phyloP scores from a whole-genome alignment of 257 asterid species.

The Ballota nigra region DNA sequence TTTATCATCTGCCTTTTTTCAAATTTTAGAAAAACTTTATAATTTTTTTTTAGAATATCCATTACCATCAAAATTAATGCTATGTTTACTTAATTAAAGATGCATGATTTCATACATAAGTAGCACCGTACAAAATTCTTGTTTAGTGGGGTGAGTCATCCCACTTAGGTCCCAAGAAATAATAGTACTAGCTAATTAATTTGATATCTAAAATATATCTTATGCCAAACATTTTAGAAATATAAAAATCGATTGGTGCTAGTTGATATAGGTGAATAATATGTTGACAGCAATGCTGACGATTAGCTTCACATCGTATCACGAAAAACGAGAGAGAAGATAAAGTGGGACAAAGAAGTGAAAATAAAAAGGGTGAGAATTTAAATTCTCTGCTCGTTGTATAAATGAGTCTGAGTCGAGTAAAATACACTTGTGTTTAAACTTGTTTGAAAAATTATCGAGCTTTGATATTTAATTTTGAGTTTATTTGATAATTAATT shows the following conservation, averaged over 20 bases:
- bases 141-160: background rate
- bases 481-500: too few relatives aligned
- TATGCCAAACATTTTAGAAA: background rate
- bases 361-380: too few relatives aligned
- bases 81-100: background rate
- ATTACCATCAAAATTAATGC: background rate
- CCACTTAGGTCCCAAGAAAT: background rate
- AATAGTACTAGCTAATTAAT: background rate
- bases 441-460: too few relatives aligned
- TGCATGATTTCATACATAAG: background rate
- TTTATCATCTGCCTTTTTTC: too few relatives aligned
- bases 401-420: too few relatives aligned
- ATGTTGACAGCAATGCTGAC: background rate
- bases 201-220: background rate
- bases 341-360: too few relatives aligned
- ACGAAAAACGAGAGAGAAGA: background rate
- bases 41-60: too few relatives aligned
- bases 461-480: too few relatives aligned
- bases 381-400: too few relatives aligned
- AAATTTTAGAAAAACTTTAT: too few relatives aligned
- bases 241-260: background rate
- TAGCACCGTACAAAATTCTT: background rate
- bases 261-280: background rate
- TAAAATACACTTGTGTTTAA: too few relatives aligned
- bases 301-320: background rate